Conservation (phyloP, 768 basidiomycete genomes). For the Leucogyrophana mollusca region DNA sequence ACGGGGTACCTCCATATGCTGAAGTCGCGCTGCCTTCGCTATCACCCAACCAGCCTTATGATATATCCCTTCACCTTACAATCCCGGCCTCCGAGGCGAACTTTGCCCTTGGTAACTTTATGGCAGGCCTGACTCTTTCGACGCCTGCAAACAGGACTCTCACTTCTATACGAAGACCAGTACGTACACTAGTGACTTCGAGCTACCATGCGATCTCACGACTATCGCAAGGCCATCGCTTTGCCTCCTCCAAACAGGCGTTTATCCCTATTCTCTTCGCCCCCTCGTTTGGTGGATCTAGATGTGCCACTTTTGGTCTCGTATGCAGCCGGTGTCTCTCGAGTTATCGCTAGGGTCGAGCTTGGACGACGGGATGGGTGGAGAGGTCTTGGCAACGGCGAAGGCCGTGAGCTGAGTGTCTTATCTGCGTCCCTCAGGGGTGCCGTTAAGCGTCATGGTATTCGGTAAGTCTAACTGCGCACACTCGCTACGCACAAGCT, state of each 20-base stretch:
- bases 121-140: constrained; percentile 63
- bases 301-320: constrained; percentile 57
- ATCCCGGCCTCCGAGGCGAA: constrained; percentile 70
- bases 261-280: constrained; percentile 35
- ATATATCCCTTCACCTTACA: constrained; percentile 63
- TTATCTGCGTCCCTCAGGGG: constrained; percentile 61
- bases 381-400: constrained; percentile 64
- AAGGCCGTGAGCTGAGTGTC: constrained; percentile 74
- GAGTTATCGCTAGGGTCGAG: constrained; percentile 59
- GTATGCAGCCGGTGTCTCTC: constrained; percentile 47
- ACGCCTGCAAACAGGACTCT: constrained; percentile 66
- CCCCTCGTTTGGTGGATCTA: constrained; percentile 43
- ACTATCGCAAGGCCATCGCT: constrained; percentile 52
- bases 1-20: constrained; percentile 65
- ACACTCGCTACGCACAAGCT: neutral
- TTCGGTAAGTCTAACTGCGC: constrained; percentile 55
- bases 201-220: constrained; percentile 8
- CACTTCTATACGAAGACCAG: constrained; percentile 58
- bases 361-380: constrained; percentile 75
- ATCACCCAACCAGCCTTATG: constrained; percentile 66
- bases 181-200: constrained; percentile 35
- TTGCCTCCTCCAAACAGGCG: constrained; percentile 37
- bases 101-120: constrained; percentile 80
- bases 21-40: constrained; percentile 49
- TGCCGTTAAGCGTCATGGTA: constrained; percentile 59